These are phyloP conservation scores for Xylaria curta DNA, from an alignment of 495 filamentous ascomycete species.

Conservation along the genomic window DNA sequence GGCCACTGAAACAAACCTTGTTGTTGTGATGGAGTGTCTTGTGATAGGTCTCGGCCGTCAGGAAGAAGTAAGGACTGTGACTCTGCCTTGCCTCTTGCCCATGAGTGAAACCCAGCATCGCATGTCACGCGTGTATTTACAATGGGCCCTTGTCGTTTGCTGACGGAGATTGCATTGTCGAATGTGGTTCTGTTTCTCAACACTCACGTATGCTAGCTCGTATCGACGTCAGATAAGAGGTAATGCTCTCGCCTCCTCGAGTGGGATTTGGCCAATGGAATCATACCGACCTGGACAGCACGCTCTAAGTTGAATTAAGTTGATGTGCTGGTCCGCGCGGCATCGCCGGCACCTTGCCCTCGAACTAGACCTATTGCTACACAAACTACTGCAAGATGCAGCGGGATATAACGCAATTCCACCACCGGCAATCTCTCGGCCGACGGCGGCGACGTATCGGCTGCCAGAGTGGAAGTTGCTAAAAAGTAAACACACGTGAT, in stretches of 20 bases:
- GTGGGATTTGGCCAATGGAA: neutral
- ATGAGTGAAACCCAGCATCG: neutral
- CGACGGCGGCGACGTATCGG: neutral
- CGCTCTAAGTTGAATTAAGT: neutral
- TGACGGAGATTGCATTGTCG: neutral
- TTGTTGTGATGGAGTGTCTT: neutral
- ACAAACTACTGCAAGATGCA: neutral
- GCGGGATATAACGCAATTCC: neutral
- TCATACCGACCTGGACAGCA: neutral
- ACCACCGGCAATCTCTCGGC: neutral
- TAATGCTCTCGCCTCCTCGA: neutral
- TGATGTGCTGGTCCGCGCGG: neutral
- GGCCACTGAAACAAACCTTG: neutral
- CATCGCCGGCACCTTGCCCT: neutral
- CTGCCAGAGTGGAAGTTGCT: neutral
- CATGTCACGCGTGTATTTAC: slow-evolving; percentile 4
- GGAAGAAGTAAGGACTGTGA: neutral
- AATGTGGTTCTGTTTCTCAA: slow-evolving; percentile 2
- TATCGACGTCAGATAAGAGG: neutral
- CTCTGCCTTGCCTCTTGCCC: neutral
- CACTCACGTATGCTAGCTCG: neutral
- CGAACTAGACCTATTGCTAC: neutral
- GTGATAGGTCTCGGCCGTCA: neutral
- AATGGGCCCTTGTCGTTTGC: neutral
- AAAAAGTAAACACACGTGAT: slow-evolving; percentile 3